phyloP scores from a whole-genome alignment of 257 asterid genomes.

The Gentiana straminea region DNA sequence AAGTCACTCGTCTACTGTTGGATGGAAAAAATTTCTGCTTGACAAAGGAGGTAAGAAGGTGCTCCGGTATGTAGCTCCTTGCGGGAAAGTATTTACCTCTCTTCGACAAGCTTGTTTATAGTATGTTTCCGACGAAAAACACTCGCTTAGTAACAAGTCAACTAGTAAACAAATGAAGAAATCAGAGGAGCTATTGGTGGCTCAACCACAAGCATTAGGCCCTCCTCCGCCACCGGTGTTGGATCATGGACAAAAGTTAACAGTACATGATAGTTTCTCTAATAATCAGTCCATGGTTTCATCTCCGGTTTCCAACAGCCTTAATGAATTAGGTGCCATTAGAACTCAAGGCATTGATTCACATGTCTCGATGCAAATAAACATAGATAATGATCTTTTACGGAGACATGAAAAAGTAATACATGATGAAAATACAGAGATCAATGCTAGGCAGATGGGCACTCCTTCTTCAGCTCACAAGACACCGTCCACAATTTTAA shows the following conservation, averaged over 20 bases:
- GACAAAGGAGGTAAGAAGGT: conserved; percentile 18
- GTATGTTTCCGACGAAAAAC: conserved; percentile 15
- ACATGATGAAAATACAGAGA: conserved; percentile 20
- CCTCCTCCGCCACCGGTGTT: no score
- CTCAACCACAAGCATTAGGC: no score
- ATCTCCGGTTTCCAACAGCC: conserved; percentile 8
- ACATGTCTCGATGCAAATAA: neutral
- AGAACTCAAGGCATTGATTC: conserved; percentile 17
- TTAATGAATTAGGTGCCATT: conserved; percentile 16
- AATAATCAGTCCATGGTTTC: no score
- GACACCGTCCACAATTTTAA: conserved; percentile 51
- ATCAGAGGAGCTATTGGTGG: no score
- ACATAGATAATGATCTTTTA: conserved; percentile 10
- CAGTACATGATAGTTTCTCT: no score
- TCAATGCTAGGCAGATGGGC: conserved; percentile 35
- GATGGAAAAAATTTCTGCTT: conserved; percentile 38
- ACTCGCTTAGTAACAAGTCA: neutral
- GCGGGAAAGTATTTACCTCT: conserved; percentile 33
- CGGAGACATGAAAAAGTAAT: conserved; percentile 21
- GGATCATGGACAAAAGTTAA: no score
- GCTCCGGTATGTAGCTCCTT: conserved; percentile 40
- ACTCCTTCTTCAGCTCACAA: conserved; percentile 39
- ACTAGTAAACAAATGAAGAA: no score
- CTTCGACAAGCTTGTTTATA: conserved; percentile 48
- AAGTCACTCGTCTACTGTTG: conserved; percentile 46